These are phyloP conservation scores for Acmispon strigosus DNA, from an alignment of 306 rosid genomes.

Conservation along the genomic window DNA sequence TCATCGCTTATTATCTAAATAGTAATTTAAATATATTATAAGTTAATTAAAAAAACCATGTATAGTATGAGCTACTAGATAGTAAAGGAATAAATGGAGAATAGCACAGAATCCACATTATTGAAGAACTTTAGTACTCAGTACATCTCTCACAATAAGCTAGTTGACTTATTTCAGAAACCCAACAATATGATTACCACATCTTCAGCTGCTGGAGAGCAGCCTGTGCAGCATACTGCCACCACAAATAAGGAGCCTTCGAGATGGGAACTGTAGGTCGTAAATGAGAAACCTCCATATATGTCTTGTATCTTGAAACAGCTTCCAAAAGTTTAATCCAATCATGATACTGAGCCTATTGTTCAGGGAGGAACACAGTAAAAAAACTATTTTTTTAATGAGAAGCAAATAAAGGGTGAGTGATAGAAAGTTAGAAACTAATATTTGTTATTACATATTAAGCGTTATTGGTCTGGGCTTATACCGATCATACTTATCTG, in stretches of 20 bases:
- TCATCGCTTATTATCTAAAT: too few relatives aligned
- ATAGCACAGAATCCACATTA: neutral
- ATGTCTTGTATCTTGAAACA: conserved; percentile 73
- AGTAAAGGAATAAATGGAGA: neutral
- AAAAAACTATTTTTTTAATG: neutral
- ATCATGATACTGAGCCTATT: conserved; percentile 81
- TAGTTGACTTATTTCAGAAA: conserved; percentile 2
- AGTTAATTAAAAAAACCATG: too few relatives aligned
- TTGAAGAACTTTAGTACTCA: neutral
- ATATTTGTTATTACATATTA: neutral
- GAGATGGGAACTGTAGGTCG: conserved; percentile 72
- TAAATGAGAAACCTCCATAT: conserved; percentile 78
- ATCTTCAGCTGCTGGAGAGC: conserved; percentile 74
- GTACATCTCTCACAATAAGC: neutral
- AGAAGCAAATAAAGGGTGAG: neutral
- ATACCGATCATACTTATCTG: neutral
- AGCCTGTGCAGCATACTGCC: conserved; percentile 89
- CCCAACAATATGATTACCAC: conserved; percentile 52
- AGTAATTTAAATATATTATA: too few relatives aligned
- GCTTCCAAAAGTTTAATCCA: conserved; percentile 92
- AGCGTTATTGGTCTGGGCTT: neutral
- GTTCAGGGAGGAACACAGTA: neutral
- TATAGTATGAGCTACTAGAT: too few relatives aligned
- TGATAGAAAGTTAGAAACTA: neutral
- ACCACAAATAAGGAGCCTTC: conserved; percentile 62